phyloP scores from a whole-genome alignment of 176 grass and related monocot species.

The Chloris gayana region DNA sequence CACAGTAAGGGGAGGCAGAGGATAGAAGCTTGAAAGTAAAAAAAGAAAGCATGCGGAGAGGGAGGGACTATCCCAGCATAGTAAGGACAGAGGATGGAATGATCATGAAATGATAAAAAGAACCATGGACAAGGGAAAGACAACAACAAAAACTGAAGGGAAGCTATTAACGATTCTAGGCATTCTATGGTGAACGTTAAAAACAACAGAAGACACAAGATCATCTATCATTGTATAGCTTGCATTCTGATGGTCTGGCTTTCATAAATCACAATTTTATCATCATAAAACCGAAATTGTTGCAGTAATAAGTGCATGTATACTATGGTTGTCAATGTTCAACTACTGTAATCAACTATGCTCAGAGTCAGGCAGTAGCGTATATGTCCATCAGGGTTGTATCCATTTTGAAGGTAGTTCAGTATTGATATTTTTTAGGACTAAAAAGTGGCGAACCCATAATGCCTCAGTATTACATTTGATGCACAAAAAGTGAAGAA shows the following conservation, averaged over 20 bases:
- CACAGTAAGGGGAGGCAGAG: no score
- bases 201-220: constrained; percentile 13
- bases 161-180: neutral
- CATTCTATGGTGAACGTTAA: neutral
- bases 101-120: neutral
- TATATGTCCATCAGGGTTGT: neutral
- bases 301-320: neutral
- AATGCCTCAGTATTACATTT: neutral
- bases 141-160: neutral
- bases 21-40: neutral
- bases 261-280: neutral
- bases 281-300: constrained; percentile 7
- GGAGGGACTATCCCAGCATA: neutral
- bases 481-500: constrained; percentile 22
- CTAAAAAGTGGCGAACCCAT: neutral
- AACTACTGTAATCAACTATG: neutral
- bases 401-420: constrained; percentile 6
- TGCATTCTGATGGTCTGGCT: neutral
- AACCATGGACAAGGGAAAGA: neutral
- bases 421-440: neutral
- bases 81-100: constrained; percentile 6
- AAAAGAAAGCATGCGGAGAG: neutral
- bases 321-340: neutral
- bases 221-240: neutral
- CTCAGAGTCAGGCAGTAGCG: constrained; percentile 5